Conservation (phyloP, 495 filamentous ascomycete species). For the Neurospora discreta region DNA sequence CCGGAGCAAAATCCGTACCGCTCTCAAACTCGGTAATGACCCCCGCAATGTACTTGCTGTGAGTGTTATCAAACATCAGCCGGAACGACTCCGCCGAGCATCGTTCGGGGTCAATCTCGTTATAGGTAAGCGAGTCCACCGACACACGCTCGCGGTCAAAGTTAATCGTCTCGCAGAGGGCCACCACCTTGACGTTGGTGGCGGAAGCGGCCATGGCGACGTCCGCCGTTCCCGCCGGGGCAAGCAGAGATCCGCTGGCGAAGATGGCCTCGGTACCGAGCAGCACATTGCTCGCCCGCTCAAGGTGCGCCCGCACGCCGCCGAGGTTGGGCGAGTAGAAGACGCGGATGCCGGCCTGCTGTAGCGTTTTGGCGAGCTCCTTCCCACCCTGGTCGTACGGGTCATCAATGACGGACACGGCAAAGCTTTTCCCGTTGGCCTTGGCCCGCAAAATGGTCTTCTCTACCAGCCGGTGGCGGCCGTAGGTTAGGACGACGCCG, state of each 20-base stretch:
- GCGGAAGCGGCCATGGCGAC: constrained; percentile 80
- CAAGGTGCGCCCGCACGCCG: constrained; percentile 58
- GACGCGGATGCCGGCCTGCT: constrained; percentile 57
- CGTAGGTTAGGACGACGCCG: constrained; percentile 80
- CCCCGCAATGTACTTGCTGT: constrained; percentile 76
- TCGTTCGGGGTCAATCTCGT: constrained; percentile 66
- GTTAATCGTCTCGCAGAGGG: constrained; percentile 91
- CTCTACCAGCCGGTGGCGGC: constrained; percentile 76
- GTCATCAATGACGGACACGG: constrained; percentile 78
- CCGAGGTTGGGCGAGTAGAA: constrained; percentile 68
- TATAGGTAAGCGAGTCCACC: constrained; percentile 81
- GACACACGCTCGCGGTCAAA: constrained; percentile 78
- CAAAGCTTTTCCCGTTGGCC: constrained; percentile 50
- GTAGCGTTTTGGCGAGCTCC: constrained; percentile 56
- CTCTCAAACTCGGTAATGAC: constrained; percentile 73
- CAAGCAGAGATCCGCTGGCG: constrained; percentile 80
- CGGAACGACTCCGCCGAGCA: constrained; percentile 55
- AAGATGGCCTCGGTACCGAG: constrained; percentile 86
- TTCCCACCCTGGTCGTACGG: constrained; percentile 65
- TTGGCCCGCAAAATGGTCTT: constrained; percentile 63
- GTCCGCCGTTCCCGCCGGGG: constrained; percentile 74
- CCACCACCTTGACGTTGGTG: constrained; percentile 66
- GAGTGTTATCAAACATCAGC: constrained; percentile 88
- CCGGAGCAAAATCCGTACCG: constrained; percentile 58
- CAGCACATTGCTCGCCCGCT: constrained; percentile 67